Percentiles rank a stretch among this genome's conserved stretches.
These are phyloP conservation scores for Blastobotrys attinorum DNA, from an alignment of 805 yeast species.

Conservation along the genomic window DNA sequence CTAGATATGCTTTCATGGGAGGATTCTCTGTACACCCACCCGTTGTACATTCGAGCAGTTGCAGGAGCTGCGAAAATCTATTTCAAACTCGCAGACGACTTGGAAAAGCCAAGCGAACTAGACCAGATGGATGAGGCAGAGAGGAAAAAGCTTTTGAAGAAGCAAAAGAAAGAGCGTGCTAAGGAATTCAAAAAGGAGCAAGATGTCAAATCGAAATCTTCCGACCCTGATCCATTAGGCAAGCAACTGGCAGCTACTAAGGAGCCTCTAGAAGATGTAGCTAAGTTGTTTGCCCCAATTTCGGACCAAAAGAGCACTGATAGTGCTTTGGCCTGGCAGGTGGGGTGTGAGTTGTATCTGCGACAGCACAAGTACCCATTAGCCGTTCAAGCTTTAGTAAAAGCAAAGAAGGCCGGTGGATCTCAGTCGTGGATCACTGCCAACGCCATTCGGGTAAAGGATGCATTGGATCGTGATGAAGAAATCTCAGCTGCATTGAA, in stretches of 20 bases:
- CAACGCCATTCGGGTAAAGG: slow-evolving; percentile 30
- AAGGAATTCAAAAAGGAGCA: slow-evolving; percentile 35
- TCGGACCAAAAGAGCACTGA: slow-evolving; percentile 11
- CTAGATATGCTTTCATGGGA: slow-evolving; percentile 75
- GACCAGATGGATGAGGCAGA: slow-evolving; percentile 27
- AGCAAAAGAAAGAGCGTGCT: slow-evolving; percentile 39
- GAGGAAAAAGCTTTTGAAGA: slow-evolving; percentile 27
- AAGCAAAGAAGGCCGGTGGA: slow-evolving; percentile 34
- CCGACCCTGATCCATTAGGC: slow-evolving; percentile 42
- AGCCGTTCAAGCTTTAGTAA: slow-evolving; percentile 43
- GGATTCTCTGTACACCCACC: slow-evolving; percentile 59
- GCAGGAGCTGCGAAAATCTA: slow-evolving; percentile 55
- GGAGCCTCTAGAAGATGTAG: slow-evolving; percentile 38
- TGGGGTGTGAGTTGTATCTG: slow-evolving; percentile 37
- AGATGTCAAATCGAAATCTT: slow-evolving; percentile 31
- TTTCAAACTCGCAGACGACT: slow-evolving; percentile 32
- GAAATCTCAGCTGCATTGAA: slow-evolving; percentile 39
- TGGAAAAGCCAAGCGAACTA: slow-evolving; percentile 14
- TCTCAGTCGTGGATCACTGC: slow-evolving; percentile 21
- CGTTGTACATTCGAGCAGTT: slow-evolving; percentile 64
- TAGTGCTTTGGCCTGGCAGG: slow-evolving; percentile 34
- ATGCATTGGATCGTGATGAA: slow-evolving; percentile 30
- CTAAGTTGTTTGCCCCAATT: slow-evolving; percentile 33
- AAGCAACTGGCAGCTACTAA: slow-evolving; percentile 30
- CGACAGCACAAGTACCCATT: slow-evolving; percentile 42